These are phyloP conservation scores for Puccinia polysora DNA, from an alignment of 1,284 basidiomycete species.

Conservation along the genomic window DNA sequence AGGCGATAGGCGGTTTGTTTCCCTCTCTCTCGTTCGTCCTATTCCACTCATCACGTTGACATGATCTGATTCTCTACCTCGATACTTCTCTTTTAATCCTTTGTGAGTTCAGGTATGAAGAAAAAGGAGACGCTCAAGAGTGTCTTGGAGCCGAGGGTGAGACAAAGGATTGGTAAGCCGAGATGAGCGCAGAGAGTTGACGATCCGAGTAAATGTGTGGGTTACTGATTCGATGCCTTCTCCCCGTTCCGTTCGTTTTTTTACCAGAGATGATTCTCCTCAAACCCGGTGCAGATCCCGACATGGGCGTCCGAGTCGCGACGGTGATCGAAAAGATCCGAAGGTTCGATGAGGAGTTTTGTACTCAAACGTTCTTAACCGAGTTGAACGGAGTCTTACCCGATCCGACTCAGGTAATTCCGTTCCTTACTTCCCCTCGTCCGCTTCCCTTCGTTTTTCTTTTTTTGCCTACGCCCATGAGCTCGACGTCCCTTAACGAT, in stretches of 20 bases:
- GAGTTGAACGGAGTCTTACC: slow-evolving; percentile 80
- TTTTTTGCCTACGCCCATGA: slow-evolving; percentile 45
- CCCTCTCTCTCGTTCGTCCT: not conserved
- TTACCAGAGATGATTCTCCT: slow-evolving; percentile 80
- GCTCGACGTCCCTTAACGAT: no score
- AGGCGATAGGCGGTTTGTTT: slow-evolving; percentile 47
- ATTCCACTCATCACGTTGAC: slow-evolving; percentile 27
- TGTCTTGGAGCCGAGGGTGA: slow-evolving; percentile 81
- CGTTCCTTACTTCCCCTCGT: slow-evolving; percentile 52
- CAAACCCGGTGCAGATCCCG: slow-evolving; percentile 63
- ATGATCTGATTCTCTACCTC: not conserved
- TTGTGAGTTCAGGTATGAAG: slow-evolving; percentile 63
- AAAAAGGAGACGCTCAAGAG: slow-evolving; percentile 71
- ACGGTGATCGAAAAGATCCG: slow-evolving; percentile 61
- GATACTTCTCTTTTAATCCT: slow-evolving; percentile 52
- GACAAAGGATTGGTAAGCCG: slow-evolving; percentile 76
- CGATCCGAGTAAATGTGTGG: not conserved
- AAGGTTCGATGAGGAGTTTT: slow-evolving; percentile 76
- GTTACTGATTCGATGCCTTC: slow-evolving; percentile 27
- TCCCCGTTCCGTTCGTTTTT: no score
- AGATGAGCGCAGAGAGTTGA: not conserved
- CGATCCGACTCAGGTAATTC: slow-evolving; percentile 73
- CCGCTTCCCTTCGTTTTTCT: slow-evolving; percentile 45
- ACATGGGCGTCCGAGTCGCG: slow-evolving; percentile 58
- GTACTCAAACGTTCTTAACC: slow-evolving; percentile 77